Base-by-base conservation (phyloP, 2,329 filamentous ascomycete species). In the Microcera coccophila region DNA sequence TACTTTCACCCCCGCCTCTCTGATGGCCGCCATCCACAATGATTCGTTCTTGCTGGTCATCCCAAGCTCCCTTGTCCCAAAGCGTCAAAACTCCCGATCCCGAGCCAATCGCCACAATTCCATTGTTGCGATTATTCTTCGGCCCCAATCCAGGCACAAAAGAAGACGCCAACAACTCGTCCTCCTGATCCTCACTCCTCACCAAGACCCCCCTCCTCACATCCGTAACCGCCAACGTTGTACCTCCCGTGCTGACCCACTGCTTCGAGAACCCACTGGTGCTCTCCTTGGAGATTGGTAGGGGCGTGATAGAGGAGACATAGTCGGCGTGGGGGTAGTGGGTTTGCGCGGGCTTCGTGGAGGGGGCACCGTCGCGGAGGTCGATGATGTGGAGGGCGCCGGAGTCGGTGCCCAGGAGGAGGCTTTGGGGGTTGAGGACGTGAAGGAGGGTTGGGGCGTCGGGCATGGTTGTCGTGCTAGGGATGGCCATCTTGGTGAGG, bases 41-140 rank as follows among this genome's bases (percentile, higher is more conserved):
- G 57, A 96, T 86, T 39, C 90, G 79, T 67, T 95, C 90, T 55
- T 94, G 87, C 63, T 95, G 89, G 63, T 97, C 91, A 59, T 95
- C 90, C 91, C 93, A 97, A 1, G 87, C 81, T 1, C 91, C 91
- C 53, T 85, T 85, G 65, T 98, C 91, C 90, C 93, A 98, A 5
- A 97, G 70, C 4, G 90, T 96, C 49, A 97, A 64, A 2, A 96
- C 81, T 3, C 93, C 93, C 32, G 80, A 84, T 15, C 81, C 84
- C 19, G 76, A 81, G 17, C 87, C 88, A 26, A 87, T 85, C 0
- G 90, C 87, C 3, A 93, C 65, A 3, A 93, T 75, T 4, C 88
- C 88, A 36, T 87, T 85, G 57, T 81, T 84, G 28, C 76, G 69
- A 47, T 78, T 74, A 49, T 72, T 72, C 62, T 81, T 82, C 21